Evolutionary conservation across 2,329 filamentous ascomycete genomes (phyloP), one percentile per base, ranked within the genome.

Genomic region (Colletotrichum destructivum): DNA sequence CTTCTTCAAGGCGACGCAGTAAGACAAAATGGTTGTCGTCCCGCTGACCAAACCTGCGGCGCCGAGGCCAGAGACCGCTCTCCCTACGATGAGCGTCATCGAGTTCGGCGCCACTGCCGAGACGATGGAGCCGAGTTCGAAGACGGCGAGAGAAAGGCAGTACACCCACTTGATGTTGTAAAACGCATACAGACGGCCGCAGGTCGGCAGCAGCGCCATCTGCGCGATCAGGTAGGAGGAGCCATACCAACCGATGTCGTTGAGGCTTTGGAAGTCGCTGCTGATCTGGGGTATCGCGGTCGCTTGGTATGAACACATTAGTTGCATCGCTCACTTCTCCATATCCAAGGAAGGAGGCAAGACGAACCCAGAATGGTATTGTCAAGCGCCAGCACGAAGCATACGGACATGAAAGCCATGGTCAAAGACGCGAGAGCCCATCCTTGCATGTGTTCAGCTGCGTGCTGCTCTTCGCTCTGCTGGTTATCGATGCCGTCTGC

Each of bases 211-310:
- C 35, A 78, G 76, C 6, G 76, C 74, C 62, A 77, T 72, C 18
- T 75, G 70, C 0, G 77, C 66, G 0, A 80, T 75, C 4, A 78
- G 73, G 52, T 80, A 81, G 1, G 76, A 75, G 5, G 74, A 72
- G 9, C 76, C 78, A 62, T 81, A 78, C 77, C 76, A 87, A 23
- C 82, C 77, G 35, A 78, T 61, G 26, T 81, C 78, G 0, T 62
- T 66, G 18, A 85, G 82, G 5, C 82, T 83, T 4, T 79, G 79
- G 66, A 83, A 77, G 6, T 76, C 74, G 18, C 75, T 76, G 0
- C 74, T 77, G 1, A 79, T 78, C 6, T 75, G 74, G 1, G 75
- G 77, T 12, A 77, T 78, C 12, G 76, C 77, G 18, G 75, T 79
- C 1, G 76, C 76, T 62, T 57, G 13, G 12, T 35, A 57, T 5